These are phyloP conservation scores for Pezicula neosporulosa DNA, from an alignment of 2,329 filamentous ascomycete genomes.

Conservation along the genomic window DNA sequence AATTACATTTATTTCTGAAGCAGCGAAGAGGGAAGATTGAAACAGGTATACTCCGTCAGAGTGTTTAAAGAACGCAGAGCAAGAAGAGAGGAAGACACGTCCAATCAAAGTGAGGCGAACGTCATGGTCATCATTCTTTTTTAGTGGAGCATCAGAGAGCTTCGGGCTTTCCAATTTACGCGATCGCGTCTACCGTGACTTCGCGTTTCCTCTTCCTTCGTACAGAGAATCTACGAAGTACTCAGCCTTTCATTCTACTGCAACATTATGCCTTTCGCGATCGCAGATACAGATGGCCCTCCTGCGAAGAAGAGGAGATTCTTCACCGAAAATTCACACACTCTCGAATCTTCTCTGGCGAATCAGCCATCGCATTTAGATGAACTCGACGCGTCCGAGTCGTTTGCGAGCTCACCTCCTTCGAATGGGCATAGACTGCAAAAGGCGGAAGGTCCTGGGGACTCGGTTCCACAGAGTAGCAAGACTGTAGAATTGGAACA, in stretches of 20 bases:
- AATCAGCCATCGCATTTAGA: slow-evolving; percentile 16
- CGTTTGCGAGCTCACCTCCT: slow-evolving; percentile 4
- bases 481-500: slow-evolving; percentile 3
- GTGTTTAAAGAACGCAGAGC: not conserved
- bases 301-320: slow-evolving; percentile 45
- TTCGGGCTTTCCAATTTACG: slow-evolving; percentile 5
- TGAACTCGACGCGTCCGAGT: slow-evolving; percentile 27
- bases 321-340: slow-evolving; percentile 34
- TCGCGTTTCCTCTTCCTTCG: slow-evolving; percentile 24
- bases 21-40: too few relatives aligned
- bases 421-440: not conserved
- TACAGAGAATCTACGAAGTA: slow-evolving; percentile 3
- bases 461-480: not conserved
- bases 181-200: slow-evolving; percentile 8
- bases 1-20: too few relatives aligned
- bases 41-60: not conserved
- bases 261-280: slow-evolving; percentile 31
- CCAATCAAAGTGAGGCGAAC: slow-evolving; percentile 9
- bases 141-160: too few relatives aligned
- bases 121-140: not conserved
- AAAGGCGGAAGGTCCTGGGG: not conserved
- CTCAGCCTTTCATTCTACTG: slow-evolving; percentile 4
- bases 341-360: slow-evolving; percentile 15
- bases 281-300: slow-evolving; percentile 36
- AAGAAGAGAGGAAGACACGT: not conserved